phyloP scores from a whole-genome alignment of 2,329 filamentous ascomycete species.

The Venturia oleaginea region DNA sequence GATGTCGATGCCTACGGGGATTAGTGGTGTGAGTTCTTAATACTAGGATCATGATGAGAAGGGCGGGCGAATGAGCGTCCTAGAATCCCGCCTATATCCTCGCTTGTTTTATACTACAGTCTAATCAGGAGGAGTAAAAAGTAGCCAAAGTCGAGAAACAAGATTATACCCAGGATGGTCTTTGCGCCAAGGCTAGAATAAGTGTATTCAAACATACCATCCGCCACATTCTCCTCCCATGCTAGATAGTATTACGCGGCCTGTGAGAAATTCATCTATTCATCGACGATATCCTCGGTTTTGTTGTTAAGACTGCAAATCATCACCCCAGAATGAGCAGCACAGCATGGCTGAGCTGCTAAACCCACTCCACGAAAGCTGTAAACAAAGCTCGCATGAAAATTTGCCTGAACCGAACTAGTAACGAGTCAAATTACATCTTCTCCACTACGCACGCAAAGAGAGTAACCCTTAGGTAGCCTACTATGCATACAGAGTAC shows the following conservation, averaged over 20 bases:
- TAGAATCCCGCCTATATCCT: too few species aligned
- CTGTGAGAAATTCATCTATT: too few species aligned
- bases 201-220: too few species aligned
- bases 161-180: too few species aligned
- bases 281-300: too few species aligned
- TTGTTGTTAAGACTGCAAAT: too few species aligned
- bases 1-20: conserved; percentile 9
- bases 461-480: background rate
- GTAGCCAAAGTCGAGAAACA: too few species aligned
- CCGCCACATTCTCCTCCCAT: too few species aligned
- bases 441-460: background rate
- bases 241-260: too few species aligned
- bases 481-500: background rate
- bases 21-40: background rate
- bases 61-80: background rate
- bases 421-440: background rate
- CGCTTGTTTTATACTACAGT: too few species aligned
- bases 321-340: background rate
- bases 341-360: background rate
- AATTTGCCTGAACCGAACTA: background rate
- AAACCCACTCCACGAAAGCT: background rate
- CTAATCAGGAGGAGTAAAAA: too few species aligned
- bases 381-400: background rate
- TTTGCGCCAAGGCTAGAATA: too few species aligned
- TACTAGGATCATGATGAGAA: background rate